A percentile compares a stretch with the other conserved stretches of the same genome.
phyloP scores from a whole-genome alignment of 768 basidiomycete genomes.

The Suillus fuscotomentosus region DNA sequence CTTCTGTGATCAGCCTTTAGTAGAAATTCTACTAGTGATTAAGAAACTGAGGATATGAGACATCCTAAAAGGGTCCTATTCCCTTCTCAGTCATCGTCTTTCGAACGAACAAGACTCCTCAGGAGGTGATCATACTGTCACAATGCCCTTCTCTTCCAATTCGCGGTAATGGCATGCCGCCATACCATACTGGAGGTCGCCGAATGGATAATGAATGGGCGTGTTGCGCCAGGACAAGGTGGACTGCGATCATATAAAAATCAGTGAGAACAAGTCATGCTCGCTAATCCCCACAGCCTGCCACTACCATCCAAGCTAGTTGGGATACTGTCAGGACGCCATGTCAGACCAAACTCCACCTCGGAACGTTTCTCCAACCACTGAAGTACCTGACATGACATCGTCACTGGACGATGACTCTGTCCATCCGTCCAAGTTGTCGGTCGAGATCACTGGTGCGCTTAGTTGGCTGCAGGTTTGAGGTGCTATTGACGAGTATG shows the following conservation, averaged over 20 bases:
- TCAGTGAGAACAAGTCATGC: neutral
- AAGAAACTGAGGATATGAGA: neutral
- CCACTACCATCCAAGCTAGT: neutral
- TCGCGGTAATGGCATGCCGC: neutral
- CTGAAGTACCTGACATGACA: neutral
- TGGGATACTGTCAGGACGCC: neutral
- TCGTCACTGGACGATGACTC: neutral
- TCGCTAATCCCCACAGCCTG: neutral
- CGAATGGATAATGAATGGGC: slow-evolving; percentile 1
- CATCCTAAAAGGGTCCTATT: neutral
- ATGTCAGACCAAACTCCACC: neutral
- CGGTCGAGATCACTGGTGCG: slow-evolving; percentile 28
- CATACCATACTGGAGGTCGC: slow-evolving; percentile 1
- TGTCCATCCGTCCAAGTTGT: slow-evolving; percentile 12
- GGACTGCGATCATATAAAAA: neutral
- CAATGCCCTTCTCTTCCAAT: neutral
- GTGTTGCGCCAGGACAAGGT: neutral
- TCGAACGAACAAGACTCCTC: neutral
- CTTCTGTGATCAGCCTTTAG: neutral
- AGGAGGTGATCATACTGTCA: slow-evolving; percentile 4
- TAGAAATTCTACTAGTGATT: neutral
- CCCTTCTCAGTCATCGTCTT: neutral
- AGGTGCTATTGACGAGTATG: neutral
- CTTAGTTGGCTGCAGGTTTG: neutral
- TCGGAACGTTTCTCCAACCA: neutral